These are phyloP conservation scores for Neurospora sp. DNA, from an alignment of 495 filamentous ascomycete genomes.

Conservation along the genomic window DNA sequence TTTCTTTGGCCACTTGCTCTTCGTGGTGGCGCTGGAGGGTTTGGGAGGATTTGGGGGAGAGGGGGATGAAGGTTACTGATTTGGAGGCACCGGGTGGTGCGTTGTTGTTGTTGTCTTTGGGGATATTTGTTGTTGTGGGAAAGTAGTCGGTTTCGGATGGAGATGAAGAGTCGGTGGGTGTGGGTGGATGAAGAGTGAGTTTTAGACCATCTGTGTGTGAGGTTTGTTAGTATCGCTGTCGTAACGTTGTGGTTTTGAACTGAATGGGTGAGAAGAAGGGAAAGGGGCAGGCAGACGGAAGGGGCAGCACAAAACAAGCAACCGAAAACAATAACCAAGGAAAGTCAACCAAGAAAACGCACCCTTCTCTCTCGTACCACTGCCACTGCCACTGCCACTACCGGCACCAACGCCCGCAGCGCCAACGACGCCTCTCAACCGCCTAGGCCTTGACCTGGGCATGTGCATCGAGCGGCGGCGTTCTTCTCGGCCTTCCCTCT, in stretches of 20 bases:
- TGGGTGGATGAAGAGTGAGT: not conserved
- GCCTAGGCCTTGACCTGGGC: not conserved
- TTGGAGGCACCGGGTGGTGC: constrained; percentile 11
- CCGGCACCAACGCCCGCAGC: not conserved
- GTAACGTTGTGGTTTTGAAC: not conserved
- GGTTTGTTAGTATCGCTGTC: constrained; percentile 3
- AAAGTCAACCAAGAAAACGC: not conserved
- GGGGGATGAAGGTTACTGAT: constrained; percentile 34
- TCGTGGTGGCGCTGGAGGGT: constrained; percentile 30
- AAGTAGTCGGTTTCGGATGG: not conserved
- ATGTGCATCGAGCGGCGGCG: not conserved
- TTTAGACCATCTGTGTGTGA: constrained; percentile 31
- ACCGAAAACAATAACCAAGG: not conserved
- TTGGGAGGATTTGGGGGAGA: constrained; percentile 31
- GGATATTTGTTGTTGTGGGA: not conserved
- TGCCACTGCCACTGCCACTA: not conserved
- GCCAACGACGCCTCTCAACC: not conserved
- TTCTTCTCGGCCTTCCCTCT: constrained; percentile 15
- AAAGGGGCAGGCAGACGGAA: not conserved
- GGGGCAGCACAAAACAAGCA: not conserved
- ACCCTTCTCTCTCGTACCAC: not conserved
- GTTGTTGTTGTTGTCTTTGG: constrained; percentile 5
- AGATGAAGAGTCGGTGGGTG: not conserved
- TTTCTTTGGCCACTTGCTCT: constrained; percentile 8
- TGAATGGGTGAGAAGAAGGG: not conserved